Evolutionary conservation across 2,329 filamentous ascomycete species (phyloP).

Genomic region (Didymella glomerata): DNA sequence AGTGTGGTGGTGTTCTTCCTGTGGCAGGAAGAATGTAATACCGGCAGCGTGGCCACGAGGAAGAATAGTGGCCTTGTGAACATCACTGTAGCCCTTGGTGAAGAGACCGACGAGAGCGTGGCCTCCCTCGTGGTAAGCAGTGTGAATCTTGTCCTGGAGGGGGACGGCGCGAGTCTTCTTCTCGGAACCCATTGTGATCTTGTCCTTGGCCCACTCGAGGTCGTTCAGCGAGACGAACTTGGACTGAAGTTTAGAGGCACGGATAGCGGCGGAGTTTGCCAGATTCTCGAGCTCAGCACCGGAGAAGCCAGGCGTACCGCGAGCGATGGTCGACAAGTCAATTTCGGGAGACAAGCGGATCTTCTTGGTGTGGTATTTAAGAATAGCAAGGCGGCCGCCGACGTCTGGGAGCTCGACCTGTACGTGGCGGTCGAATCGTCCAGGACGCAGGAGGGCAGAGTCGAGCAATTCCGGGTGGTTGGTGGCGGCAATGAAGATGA

Average conservation of each 20-base stretch:
- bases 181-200: conserved; percentile 96
- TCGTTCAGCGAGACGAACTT: conserved; percentile 78
- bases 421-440: conserved; percentile 94
- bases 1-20: conserved; percentile 83
- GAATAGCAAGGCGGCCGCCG: conserved; percentile 87
- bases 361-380: conserved; percentile 93
- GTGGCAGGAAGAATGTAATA: conserved; percentile 87
- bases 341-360: conserved; percentile 83
- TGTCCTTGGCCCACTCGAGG: conserved; percentile 98
- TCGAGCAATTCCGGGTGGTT: conserved; percentile 96
- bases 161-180: conserved; percentile 87
- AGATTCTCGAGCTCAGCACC: conserved; percentile 97
- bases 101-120: conserved; percentile 92
- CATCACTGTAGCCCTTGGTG: conserved; percentile 74
- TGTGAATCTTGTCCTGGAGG: conserved; percentile 92
- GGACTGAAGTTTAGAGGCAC: conserved; percentile 87
- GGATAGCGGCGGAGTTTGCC: conserved; percentile 93
- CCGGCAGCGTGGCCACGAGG: conserved; percentile 87
- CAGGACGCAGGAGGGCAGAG: conserved; percentile 91
- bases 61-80: conserved; percentile 98
- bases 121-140: conserved; percentile 95
- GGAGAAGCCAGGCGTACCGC: conserved; percentile 89
- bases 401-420: conserved; percentile 90
- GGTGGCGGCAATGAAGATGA: conserved; percentile 95
- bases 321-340: conserved; percentile 82